Evolutionary conservation across 768 basidiomycete genomes (phyloP), one percentile per base, ranked within the genome.

Genomic region (Naganishia antarctica): DNA sequence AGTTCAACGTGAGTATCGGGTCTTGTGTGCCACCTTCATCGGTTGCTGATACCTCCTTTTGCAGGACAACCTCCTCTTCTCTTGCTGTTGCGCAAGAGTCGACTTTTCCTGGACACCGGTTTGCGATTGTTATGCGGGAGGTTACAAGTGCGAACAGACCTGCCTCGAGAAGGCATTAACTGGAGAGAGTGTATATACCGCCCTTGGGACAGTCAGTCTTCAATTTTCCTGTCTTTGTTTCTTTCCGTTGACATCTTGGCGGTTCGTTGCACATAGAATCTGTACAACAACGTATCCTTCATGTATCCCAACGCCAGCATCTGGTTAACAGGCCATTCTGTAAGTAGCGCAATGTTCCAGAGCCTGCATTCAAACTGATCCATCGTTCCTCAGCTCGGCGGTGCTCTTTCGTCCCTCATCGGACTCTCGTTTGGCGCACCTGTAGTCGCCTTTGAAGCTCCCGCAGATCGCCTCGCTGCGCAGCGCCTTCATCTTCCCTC

Each of bases 31-130:
- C 37, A 40, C 37, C 7, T 40, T 40, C 9, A 29, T 7, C 5
- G n/a, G 18, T 18, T 46, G 16, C 16, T 32, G 23, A 16, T 21
- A 5, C n/a, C 37, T 23, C 26, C 40, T 11, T 34, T 6, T 26
- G 7, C 63, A 79, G 78, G 93, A 97, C 71, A 98, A 94, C 73
- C 79, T 93, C n/a, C 79, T 98, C 34, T 94, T 94, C 80, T 80
- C 90, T 4, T 98, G 94, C 78, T 98, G 94, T 76, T 98, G 94
- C 71, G 93, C 91, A 1, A 83, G 88, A 7, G 89, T 97, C n/a
- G 90, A 89, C 34, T 89, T 91, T 60, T 90, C 90, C 0, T 98
- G 94, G 94, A 85, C 84, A 21, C 82, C 94, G 0, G 94, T 96
- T 0, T 98, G 94, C 74, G 87, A 84, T 51, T 98, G 94, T 77